A percentile compares a stretch with the other conserved stretches of the same genome.
Conservation (phyloP, 129 eudicot genomes). For the Flaveria trinervia region DNA sequence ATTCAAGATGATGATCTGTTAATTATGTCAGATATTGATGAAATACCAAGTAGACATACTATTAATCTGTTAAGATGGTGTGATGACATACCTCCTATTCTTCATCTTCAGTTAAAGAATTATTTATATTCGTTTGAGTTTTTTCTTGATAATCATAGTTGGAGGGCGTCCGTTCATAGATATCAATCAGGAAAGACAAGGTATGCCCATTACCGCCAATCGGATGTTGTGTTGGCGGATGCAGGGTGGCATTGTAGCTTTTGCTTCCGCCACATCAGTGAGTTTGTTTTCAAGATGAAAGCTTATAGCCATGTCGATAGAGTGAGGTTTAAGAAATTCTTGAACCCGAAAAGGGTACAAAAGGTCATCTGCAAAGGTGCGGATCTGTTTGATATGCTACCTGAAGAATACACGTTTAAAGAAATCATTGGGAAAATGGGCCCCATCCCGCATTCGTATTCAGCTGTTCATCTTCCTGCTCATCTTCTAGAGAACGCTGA, state of each 20-base stretch:
- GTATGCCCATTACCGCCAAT: constrained; percentile 83
- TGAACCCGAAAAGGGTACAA: constrained; percentile 73
- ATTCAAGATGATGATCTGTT: constrained; percentile 63
- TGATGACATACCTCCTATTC: constrained; percentile 4
- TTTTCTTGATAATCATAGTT: constrained; percentile 63
- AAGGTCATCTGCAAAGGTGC: constrained; percentile 67
- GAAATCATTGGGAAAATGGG: constrained; percentile 92
- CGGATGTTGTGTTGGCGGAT: constrained; percentile 77
- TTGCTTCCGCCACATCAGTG: constrained; percentile 71
- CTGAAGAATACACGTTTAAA: constrained; percentile 84
- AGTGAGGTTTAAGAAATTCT: constrained; percentile 60
- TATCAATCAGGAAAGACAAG: constrained; percentile 72
- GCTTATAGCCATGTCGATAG: constrained; percentile 80
- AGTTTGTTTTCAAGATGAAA: constrained; percentile 88
- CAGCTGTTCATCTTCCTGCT: constrained; percentile 81
- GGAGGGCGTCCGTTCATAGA: constrained; percentile 84
- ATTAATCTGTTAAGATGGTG: constrained; percentile 13
- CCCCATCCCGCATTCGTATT: constrained; percentile 86
- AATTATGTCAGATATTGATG: constrained; percentile 16
- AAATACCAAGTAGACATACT: constrained; percentile 4
- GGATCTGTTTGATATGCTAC: constrained; percentile 76
- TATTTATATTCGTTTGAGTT: constrained; percentile 15
- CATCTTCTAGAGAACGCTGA: constrained; percentile 76
- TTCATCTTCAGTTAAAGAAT: constrained; percentile 14
- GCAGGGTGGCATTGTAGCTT: constrained; percentile 99